Percentiles rank a stretch among this genome's conserved stretches.
Evolutionary conservation across 345 rosid genomes (phyloP).

Genomic region (Litchi chinensis): DNA sequence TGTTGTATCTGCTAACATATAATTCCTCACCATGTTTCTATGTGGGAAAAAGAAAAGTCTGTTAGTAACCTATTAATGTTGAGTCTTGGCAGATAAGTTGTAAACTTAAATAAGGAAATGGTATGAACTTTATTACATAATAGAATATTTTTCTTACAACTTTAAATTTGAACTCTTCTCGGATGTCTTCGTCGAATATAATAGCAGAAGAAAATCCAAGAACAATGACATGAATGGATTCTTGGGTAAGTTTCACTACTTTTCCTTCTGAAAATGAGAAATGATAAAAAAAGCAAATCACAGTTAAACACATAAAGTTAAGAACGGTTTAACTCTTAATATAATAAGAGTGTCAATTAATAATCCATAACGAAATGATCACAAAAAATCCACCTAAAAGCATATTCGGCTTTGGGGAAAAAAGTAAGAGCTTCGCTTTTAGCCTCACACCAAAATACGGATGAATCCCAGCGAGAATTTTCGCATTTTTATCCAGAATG

Average conservation of each 20-base stretch:
- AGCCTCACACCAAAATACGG: slow-evolving; percentile 67
- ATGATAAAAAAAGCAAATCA: neutral
- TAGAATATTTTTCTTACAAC: slow-evolving; percentile 33
- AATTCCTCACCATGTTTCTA: slow-evolving; percentile 60
- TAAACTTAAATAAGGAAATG: neutral
- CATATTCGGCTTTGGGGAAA: slow-evolving; percentile 76
- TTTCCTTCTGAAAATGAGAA: slow-evolving; percentile 60
- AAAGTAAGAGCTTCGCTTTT: slow-evolving; percentile 59
- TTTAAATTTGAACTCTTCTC: slow-evolving; percentile 63
- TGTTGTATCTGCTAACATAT: slow-evolving; percentile 58
- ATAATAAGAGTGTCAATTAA: neutral
- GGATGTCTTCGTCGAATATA: slow-evolving; percentile 60
- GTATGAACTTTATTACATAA: neutral
- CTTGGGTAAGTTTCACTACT: slow-evolving; percentile 65
- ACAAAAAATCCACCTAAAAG: slow-evolving; percentile 49
- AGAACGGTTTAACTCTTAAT: neutral
- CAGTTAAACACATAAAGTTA: neutral
- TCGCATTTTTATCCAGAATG: slow-evolving; percentile 47
- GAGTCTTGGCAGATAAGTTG: slow-evolving; percentile 1
- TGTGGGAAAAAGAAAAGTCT: neutral
- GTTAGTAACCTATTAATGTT: neutral
- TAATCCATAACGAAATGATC: slow-evolving; percentile 1
- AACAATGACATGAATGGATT: slow-evolving; percentile 71
- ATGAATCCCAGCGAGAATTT: slow-evolving; percentile 65
- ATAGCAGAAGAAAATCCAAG: slow-evolving; percentile 86